phyloP scores from a whole-genome alignment of 768 basidiomycete genomes.

The Tricholoma hemisulphureum region DNA sequence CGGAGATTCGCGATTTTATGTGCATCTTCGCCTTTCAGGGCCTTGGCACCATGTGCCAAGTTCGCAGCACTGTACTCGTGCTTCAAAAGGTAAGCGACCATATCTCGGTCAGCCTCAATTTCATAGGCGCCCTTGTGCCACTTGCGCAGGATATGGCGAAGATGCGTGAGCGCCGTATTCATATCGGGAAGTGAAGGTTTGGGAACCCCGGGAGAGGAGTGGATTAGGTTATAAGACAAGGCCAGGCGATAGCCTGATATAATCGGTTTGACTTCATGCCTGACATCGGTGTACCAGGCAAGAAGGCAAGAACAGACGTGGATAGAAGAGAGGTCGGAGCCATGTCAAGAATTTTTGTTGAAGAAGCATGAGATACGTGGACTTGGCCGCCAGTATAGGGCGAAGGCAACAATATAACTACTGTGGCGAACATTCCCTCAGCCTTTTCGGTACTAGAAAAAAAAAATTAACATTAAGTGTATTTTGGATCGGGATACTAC shows the following conservation, averaged over 20 bases:
- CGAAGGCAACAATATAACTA: constrained; percentile 48
- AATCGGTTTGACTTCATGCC: constrained; percentile 48
- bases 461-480: not conserved
- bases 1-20: constrained; percentile 14
- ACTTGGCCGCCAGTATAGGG: constrained; percentile 45
- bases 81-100: constrained; percentile 32
- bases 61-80: constrained; percentile 33
- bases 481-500: constrained; percentile 10
- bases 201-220: constrained; percentile 30
- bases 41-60: constrained; percentile 14
- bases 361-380: constrained; percentile 38
- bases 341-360: constrained; percentile 36
- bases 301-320: constrained; percentile 43
- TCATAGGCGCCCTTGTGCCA: constrained; percentile 32
- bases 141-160: constrained; percentile 34
- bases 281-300: constrained; percentile 55
- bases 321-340: constrained; percentile 27
- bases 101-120: constrained; percentile 14
- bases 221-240: constrained; percentile 51
- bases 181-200: constrained; percentile 29
- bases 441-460: constrained; percentile 42
- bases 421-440: constrained; percentile 51
- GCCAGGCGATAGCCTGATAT: constrained; percentile 50
- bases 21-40: constrained; percentile 21
- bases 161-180: constrained; percentile 12